phyloP scores from a whole-genome alignment of 805 yeast species.

The Lipomyces orientalis region DNA sequence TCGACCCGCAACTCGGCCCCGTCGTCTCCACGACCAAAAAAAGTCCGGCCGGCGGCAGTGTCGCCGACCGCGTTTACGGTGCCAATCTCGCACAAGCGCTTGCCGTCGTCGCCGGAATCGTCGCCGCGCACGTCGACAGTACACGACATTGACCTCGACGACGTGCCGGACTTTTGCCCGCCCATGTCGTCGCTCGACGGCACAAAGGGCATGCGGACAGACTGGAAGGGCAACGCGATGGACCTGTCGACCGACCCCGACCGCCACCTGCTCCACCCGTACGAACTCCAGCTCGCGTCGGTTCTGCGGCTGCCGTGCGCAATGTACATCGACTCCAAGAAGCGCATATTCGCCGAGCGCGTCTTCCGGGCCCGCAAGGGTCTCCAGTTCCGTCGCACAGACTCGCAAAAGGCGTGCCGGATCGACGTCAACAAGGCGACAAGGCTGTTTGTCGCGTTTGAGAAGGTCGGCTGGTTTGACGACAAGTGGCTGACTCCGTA shows the following conservation, averaged over 20 bases:
- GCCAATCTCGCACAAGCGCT: constrained; percentile 9
- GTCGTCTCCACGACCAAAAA: constrained; percentile 15
- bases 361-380: constrained; percentile 69
- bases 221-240: constrained; percentile 99
- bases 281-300: constrained; percentile 84
- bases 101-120: constrained; percentile 16
- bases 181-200: constrained; percentile 36
- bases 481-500: constrained; percentile 49
- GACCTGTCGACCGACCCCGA: constrained; percentile 81
- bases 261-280: constrained; percentile 78
- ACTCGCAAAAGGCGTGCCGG: constrained; percentile 96
- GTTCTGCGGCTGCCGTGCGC: constrained; percentile 87
- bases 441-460: constrained; percentile 86
- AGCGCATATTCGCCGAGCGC: constrained; percentile 87
- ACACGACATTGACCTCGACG: constrained; percentile 47
- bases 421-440: constrained; percentile 97
- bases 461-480: constrained; percentile 88
- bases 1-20: constrained; percentile 21
- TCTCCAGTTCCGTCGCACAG: constrained; percentile 90
- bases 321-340: constrained; percentile 75
- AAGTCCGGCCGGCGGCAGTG: constrained; percentile 5
- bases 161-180: constrained; percentile 42
- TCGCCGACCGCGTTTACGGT: constrained; percentile 23
- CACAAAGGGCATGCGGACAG: constrained; percentile 68
- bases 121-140: constrained; percentile 43